Conservation (phyloP, 495 filamentous ascomycete genomes). For the Penicillium manginii region DNA sequence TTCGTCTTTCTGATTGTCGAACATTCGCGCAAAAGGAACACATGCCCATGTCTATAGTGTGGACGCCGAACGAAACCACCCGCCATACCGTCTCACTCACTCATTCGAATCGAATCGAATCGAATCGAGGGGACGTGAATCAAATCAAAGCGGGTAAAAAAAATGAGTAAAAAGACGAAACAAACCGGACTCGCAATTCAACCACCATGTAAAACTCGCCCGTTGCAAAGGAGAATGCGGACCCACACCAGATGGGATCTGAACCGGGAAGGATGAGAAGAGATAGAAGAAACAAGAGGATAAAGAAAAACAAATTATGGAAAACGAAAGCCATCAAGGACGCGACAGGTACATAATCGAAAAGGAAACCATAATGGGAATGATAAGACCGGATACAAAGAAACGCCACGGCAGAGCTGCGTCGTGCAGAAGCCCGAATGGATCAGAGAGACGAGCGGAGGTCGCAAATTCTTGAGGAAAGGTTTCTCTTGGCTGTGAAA, state of each 20-base stretch:
- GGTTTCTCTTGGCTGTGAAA: not conserved
- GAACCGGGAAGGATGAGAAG: slow-evolving; percentile 16
- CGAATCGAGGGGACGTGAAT: not conserved
- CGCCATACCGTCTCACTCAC: slow-evolving; percentile 43
- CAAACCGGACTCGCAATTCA: slow-evolving; percentile 34
- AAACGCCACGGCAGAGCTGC: slow-evolving; percentile 21
- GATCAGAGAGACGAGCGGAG: slow-evolving; percentile 10
- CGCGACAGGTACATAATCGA: slow-evolving; percentile 23
- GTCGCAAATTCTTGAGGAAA: not conserved
- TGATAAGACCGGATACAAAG: slow-evolving; percentile 16
- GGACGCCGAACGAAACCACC: slow-evolving; percentile 51
- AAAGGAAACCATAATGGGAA: slow-evolving; percentile 21
- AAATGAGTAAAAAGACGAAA: slow-evolving; percentile 17
- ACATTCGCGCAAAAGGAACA: slow-evolving; percentile 34
- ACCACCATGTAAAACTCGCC: slow-evolving; percentile 35
- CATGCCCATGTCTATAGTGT: slow-evolving; percentile 54
- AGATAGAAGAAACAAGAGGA: slow-evolving; percentile 18
- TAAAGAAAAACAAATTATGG: slow-evolving; percentile 10
- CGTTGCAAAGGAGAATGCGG: slow-evolving; percentile 41
- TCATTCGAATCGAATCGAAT: slow-evolving; percentile 17
- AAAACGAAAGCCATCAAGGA: slow-evolving; percentile 22
- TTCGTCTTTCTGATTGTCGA: slow-evolving; percentile 31
- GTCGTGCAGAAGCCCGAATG: slow-evolving; percentile 15
- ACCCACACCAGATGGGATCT: slow-evolving; percentile 35
- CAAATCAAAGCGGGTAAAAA: slow-evolving; percentile 10